Percentiles rank a stretch among this genome's conserved stretches.
Conservation (phyloP, 805 yeast species). For the Metschnikowia noctiluminum region DNA sequence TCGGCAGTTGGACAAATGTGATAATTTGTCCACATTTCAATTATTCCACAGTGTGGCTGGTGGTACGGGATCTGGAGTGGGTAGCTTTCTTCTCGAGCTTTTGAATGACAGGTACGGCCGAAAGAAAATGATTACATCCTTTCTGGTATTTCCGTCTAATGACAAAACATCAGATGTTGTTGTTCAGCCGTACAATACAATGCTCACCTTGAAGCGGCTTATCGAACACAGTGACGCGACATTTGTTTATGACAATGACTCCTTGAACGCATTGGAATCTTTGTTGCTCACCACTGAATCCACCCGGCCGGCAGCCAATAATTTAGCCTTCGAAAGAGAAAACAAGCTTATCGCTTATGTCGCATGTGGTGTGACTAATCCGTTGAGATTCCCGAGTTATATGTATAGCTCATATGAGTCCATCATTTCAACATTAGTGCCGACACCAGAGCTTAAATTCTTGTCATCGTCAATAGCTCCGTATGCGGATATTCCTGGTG, state of each 20-base stretch:
- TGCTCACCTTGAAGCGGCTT: constrained; percentile 75
- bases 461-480: constrained; percentile 41
- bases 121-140: constrained; percentile 80
- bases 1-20: constrained; percentile 86
- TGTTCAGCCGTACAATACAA: constrained; percentile 92
- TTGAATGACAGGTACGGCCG: constrained; percentile 73
- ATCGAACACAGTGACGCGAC: constrained; percentile 84
- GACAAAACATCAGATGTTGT: constrained; percentile 89
- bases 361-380: constrained; percentile 79
- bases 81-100: constrained; percentile 74
- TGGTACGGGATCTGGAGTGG: constrained; percentile 97
- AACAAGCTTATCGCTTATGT: constrained; percentile 85
- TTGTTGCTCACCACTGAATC: constrained; percentile 24
- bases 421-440: constrained; percentile 75
- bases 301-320: constrained; percentile 20
- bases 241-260: constrained; percentile 88
- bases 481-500: constrained; percentile 43
- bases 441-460: constrained; percentile 76
- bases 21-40: constrained; percentile 86
- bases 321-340: constrained; percentile 62
- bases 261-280: constrained; percentile 70
- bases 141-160: constrained; percentile 80
- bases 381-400: constrained; percentile 87
- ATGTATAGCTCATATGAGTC: constrained; percentile 84
- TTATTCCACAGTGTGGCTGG: constrained; percentile 94